Percentiles rank a stretch among this genome's conserved stretches.
Evolutionary conservation across 2,329 filamentous ascomycete genomes (phyloP).

Genomic region (Hymenoscyphus fraxineus): DNA sequence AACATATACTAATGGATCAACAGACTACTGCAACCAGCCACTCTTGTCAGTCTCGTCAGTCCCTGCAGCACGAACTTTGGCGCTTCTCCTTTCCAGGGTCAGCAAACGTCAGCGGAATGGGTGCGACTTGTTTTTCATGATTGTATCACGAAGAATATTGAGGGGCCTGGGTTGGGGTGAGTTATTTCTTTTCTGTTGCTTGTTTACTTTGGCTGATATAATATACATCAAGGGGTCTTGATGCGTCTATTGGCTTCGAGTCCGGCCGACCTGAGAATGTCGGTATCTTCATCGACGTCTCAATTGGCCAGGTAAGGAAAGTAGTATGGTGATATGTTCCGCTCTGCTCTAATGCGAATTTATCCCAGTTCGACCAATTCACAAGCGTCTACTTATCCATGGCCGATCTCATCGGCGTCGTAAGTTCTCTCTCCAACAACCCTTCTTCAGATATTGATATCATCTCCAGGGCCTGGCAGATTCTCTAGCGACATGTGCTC

Average conservation of each 20-base stretch:
- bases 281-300: conserved; percentile 41
- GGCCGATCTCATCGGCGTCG: conserved; percentile 23
- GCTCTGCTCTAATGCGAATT: background rate
- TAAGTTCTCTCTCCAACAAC: conserved; percentile 6
- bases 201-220: conserved; percentile 29
- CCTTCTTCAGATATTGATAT: background rate
- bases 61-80: conserved; percentile 14
- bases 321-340: background rate
- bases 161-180: conserved; percentile 19
- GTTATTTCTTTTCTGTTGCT: background rate
- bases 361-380: conserved; percentile 2
- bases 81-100: conserved; percentile 5
- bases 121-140: conserved; percentile 60
- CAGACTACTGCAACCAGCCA: conserved; percentile 4
- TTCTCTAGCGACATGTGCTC: conserved; percentile 15
- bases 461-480: background rate
- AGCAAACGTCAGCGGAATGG: conserved; percentile 48
- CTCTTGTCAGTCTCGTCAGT: conserved; percentile 5
- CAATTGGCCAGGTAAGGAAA: conserved; percentile 9
- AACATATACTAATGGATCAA: background rate
- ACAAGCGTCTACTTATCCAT: conserved; percentile 15
- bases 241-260: conserved; percentile 39
- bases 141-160: conserved; percentile 50
- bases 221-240: conserved; percentile 51
- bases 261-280: conserved; percentile 38